Conservation (phyloP, 139 green algal genomes). For the Chlorella sp. region DNA sequence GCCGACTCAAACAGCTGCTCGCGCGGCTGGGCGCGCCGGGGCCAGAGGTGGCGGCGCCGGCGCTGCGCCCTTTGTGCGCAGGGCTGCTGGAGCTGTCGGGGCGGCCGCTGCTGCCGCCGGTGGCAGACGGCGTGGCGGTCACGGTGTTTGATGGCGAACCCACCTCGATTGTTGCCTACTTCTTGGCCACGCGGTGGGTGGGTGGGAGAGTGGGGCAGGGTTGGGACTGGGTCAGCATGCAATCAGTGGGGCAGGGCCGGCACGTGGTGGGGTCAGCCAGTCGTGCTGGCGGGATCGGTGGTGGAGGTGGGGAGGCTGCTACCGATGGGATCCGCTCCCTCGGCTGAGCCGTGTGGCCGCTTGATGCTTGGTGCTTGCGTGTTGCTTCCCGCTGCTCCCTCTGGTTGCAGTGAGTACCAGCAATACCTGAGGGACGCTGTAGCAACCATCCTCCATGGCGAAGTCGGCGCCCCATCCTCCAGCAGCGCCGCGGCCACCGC, state of each 20-base stretch:
- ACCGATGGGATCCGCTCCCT: too few species aligned
- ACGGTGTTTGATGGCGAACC: constrained; percentile 77
- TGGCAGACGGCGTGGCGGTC: constrained; percentile 57
- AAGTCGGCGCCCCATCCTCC: too few species aligned
- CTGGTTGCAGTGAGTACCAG: constrained; percentile 55
- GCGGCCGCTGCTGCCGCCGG: constrained; percentile 56
- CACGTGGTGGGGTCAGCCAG: too few species aligned
- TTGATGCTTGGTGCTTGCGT: too few species aligned
- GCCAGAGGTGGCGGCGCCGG: constrained; percentile 5
- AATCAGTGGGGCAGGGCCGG: too few species aligned
- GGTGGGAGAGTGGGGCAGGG: not conserved
- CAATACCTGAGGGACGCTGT: constrained; percentile 50
- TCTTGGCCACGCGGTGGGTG: constrained; percentile 58
- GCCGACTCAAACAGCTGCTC: constrained; percentile 17
- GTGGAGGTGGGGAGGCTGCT: too few species aligned
- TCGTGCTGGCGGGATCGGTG: too few species aligned
- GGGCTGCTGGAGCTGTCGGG: constrained; percentile 47
- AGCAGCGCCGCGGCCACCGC: too few species aligned
- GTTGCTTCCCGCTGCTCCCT: not conserved
- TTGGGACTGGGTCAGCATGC: too few species aligned
- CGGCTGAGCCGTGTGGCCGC: too few species aligned
- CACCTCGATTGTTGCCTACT: constrained; percentile 81
- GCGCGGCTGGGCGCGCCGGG: constrained; percentile 20
- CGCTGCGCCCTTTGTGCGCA: constrained; percentile 9
- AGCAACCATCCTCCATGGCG: constrained; percentile 23